These are phyloP conservation scores for Suillus spraguei DNA, from an alignment of 768 basidiomycete genomes.

Conservation along the genomic window DNA sequence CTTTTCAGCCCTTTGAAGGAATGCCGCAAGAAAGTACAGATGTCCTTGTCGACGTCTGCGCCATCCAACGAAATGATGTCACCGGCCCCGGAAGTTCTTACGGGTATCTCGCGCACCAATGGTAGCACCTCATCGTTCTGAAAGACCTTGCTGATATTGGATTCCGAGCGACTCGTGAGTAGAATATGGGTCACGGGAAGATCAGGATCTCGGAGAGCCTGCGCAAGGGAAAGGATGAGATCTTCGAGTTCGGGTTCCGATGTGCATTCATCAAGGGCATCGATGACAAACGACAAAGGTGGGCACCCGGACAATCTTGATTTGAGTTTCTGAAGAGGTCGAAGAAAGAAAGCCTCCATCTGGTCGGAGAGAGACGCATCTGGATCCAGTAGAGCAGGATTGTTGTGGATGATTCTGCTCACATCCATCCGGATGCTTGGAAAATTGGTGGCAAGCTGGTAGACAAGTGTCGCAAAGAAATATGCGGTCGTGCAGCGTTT, in stretches of 20 bases:
- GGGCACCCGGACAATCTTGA: not conserved
- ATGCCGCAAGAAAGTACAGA: not conserved
- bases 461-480: not conserved
- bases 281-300: not conserved
- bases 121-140: not conserved
- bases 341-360: not conserved
- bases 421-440: not conserved
- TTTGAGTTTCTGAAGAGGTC: not conserved
- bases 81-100: not conserved
- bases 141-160: not conserved
- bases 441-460: not conserved
- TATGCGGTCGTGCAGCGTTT: not conserved
- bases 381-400: not conserved
- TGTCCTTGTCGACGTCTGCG: not conserved
- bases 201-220: not conserved
- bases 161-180: not conserved
- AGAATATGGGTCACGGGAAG: not conserved
- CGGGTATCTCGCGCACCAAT: not conserved
- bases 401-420: not conserved
- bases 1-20: not conserved
- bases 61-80: not conserved
- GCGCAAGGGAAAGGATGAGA: not conserved
- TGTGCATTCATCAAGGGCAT: constrained; percentile 1
- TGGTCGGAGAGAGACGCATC: not conserved
- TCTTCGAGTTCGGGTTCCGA: not conserved